Evolutionary conservation across 2,329 filamentous ascomycete genomes (phyloP), one percentile per base, ranked within the genome.

Genomic region (Hypoxylon sp.): DNA sequence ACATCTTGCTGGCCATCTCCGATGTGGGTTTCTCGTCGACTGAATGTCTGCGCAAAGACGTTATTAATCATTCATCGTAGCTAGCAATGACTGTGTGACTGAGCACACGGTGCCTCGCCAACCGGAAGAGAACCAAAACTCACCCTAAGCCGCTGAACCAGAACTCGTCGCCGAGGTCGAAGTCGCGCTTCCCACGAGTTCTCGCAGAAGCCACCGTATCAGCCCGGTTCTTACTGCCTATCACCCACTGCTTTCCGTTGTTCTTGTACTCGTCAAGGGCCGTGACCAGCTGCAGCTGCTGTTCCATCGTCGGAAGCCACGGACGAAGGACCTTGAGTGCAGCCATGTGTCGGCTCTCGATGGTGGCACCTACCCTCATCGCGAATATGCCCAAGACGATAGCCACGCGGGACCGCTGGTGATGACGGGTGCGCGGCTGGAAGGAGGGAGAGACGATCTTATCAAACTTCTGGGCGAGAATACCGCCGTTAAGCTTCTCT

Each of bases 91-190:
- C 6, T 37, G 11, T 43, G 11, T 43, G 39, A 20, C 11, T 2
- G 20, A 26, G 7, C 17, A 22, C n/a, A 8, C 4, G 30, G 30
- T 13, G 13, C 30, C 11, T n/a, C 13, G n/a, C n/a, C n/a, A 15
- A 15, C 32, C 30, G 17, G 20, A 15, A 15, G 30, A 15, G 48
- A 30, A 6, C 41, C 20, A 19, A 1, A 17, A 68, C 68, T 62
- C 56, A 72, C 70, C 71, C 69, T 39, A 72, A 44, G 17, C 71
- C 69, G 17, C 62, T 67, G 52, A 59, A 70, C 56, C 59, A 69
- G 32, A 71, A 68, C 47, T 68, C 64, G 24, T 71, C 67, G 17
- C 60, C 67, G 19, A 59, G 54, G 39, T 66, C 66, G 13, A 52
- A 57, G 15, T 62, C 39, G 10, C 43, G 22, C 17, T 41, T 46